Base-by-base conservation (phyloP, 352 stramenopile species). In the Globisporangium takayamanum region DNA sequence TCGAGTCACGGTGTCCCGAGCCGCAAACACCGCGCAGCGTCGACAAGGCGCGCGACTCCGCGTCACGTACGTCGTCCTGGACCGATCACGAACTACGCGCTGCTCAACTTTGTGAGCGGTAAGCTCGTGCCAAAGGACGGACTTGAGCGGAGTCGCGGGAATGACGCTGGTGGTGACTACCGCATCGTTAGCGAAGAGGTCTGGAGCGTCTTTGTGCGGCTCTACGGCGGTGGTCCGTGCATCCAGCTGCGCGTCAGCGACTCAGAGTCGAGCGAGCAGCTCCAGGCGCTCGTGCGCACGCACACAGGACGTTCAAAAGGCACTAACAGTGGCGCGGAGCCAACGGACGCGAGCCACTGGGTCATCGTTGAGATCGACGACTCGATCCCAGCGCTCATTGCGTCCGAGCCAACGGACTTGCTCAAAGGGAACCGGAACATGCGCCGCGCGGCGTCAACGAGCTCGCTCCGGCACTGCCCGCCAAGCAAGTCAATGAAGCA, bases 91-190 rank as follows among this genome's bases (percentile, higher is more conserved):
- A 89, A 89, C 57, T 89, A 89, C 51, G 45, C 58, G n/a, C 55
- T 89, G 33, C 67, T 89, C 10, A 67, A 87, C 39, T 89, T 88
- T 60, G 76, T 83, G 6, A 86, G 76, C 57, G 80, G 80, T 2
- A 72, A 81, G 54, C 65, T 89, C 6, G 57, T 86, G 0, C 63
- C 76, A 0, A 86, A 78, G 52, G 36, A 70, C 14, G 62, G 64
- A 6, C 51, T 89, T 5, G 61, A 68, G 53, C 68, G 72, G 55
- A 83, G 74, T 53, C 70, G 64, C 61, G 74, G 69, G 16, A 76
- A 59, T 22, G 58, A 71, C 14, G 46, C 58, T 8, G 59, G 59
- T 22, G 79, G 74, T 7, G 73, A 88, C 55, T 89, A 84, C 64
- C 72, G 71, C 42, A 69, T 89, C 22, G 71, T 89, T 12, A 88